These are phyloP conservation scores for Ramaria sp. DNA, from an alignment of 768 basidiomycete genomes.

Conservation along the genomic window DNA sequence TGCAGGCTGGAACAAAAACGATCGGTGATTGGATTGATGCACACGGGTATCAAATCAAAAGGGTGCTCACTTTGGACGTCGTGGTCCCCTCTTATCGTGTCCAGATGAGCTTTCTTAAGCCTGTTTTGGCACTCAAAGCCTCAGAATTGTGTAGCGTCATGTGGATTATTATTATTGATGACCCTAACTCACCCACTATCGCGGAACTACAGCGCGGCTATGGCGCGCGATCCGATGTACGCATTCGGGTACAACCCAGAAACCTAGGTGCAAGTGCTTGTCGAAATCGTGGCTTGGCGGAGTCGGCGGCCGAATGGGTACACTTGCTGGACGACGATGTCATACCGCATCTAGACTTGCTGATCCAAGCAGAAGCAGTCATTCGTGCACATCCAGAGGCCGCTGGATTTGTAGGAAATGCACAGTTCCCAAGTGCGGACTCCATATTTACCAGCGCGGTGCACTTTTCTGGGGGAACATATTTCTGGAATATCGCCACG, in stretches of 20 bases:
- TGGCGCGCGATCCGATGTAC: slow-evolving; percentile 35
- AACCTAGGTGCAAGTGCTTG: slow-evolving; percentile 45
- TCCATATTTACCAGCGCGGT: slow-evolving; percentile 42
- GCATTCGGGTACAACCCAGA: slow-evolving; percentile 37
- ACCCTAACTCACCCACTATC: slow-evolving; percentile 34
- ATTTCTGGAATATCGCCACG: slow-evolving; percentile 51
- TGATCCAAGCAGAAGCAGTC: slow-evolving; percentile 34
- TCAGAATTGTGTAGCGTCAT: slow-evolving; percentile 35
- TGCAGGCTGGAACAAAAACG: slow-evolving; percentile 29
- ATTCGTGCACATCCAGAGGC: slow-evolving; percentile 38
- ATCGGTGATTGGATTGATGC: slow-evolving; percentile 28
- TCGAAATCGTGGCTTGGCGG: slow-evolving; percentile 42
- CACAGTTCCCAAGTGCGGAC: slow-evolving; percentile 36
- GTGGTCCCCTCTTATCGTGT: slow-evolving; percentile 50
- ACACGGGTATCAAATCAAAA: slow-evolving; percentile 15
- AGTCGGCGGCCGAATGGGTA: slow-evolving; percentile 48
- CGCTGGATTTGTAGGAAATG: slow-evolving; percentile 45
- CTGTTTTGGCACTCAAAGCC: slow-evolving; percentile 33
- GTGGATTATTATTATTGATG: slow-evolving; percentile 50
- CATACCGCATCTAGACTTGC: slow-evolving; percentile 29
- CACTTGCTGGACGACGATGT: slow-evolving; percentile 56
- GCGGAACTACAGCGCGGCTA: slow-evolving; percentile 30
- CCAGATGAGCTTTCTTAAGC: slow-evolving; percentile 30
- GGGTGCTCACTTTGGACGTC: slow-evolving; percentile 41
- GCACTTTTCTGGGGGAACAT: slow-evolving; percentile 46